Base-by-base conservation (phyloP, 805 yeast species). In the Naumovozyma dairenensis region DNA sequence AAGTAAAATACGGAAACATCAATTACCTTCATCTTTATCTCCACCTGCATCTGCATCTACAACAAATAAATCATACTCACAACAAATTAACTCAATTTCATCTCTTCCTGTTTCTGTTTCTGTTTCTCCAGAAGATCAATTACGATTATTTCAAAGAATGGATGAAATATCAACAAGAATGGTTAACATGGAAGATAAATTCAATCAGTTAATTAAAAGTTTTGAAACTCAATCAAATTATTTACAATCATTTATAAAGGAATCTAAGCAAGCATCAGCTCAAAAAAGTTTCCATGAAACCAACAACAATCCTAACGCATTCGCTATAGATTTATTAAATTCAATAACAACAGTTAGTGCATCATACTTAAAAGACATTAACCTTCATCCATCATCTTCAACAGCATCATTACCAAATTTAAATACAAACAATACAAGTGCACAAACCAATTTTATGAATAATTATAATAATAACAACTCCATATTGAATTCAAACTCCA, bases 71-170 rank as follows among this genome's bases (percentile, higher is more conserved):
- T n/a, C n/a, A n/a, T n/a, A n/a, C n/a, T n/a, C n/a, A n/a, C n/a
- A n/a, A n/a, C n/a, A n/a, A n/a, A n/a, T n/a, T n/a, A n/a, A n/a
- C n/a, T n/a, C n/a, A n/a, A n/a, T n/a, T n/a, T n/a, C n/a, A n/a
- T n/a, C n/a, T n/a, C n/a, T n/a, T n/a, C n/a, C n/a, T n/a, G n/a
- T n/a, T n/a, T n/a, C n/a, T n/a, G n/a, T n/a, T n/a, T n/a, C n/a
- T n/a, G n/a, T n/a, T n/a, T 10, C 26, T 12, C n/a, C 26, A 12
- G 13, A 24, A 14, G 26, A 31, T 18, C 40, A 34, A 35, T 35
- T 53, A 13, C 42, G 53, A 32, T 40, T 54, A 32, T 53, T 46
- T 29, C 60, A 55, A 39, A 45, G 59, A 28, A 44, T 55, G 55
- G 59, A 54, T 30, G 60, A 55, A 19, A 35, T 55, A 19, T 45